Percentiles rank a stretch among this genome's conserved stretches.
These are phyloP conservation scores for Rhinocladiella mackenziei DNA, from an alignment of 2,329 filamentous ascomycete genomes.

Conservation along the genomic window DNA sequence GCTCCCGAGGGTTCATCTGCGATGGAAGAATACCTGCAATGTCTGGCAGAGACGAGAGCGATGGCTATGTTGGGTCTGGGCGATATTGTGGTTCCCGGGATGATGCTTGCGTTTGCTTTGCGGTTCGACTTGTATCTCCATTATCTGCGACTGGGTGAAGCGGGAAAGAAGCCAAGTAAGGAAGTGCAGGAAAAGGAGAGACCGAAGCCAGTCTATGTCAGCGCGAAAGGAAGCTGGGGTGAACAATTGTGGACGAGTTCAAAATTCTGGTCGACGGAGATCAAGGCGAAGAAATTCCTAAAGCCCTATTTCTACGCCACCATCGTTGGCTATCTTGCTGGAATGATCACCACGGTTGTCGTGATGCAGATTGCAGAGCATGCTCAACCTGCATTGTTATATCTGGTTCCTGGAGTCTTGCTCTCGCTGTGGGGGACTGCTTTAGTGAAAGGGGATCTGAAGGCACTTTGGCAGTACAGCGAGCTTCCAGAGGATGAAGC, in stretches of 20 bases:
- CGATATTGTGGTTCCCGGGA: slow-evolving; percentile 89
- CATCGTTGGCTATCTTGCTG: slow-evolving; percentile 69
- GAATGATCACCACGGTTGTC: slow-evolving; percentile 70
- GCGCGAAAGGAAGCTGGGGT: slow-evolving; percentile 72
- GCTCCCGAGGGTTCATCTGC: slow-evolving; percentile 35
- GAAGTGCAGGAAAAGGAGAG: slow-evolving; percentile 10
- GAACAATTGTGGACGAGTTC: slow-evolving; percentile 71
- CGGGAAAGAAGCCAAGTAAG: slow-evolving; percentile 20
- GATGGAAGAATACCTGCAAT: slow-evolving; percentile 28
- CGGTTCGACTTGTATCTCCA: slow-evolving; percentile 86
- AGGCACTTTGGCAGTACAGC: slow-evolving; percentile 74
- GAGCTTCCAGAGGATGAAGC: slow-evolving; percentile 55
- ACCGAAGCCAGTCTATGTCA: slow-evolving; percentile 40
- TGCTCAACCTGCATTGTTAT: slow-evolving; percentile 85
- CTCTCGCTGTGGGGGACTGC: slow-evolving; percentile 72
- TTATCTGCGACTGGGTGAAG: slow-evolving; percentile 62
- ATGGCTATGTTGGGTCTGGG: slow-evolving; percentile 82
- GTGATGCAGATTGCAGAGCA: slow-evolving; percentile 75
- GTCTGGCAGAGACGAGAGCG: slow-evolving; percentile 33
- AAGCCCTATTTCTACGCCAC: slow-evolving; percentile 84
- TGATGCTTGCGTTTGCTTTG: slow-evolving; percentile 81
- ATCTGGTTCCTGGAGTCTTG: slow-evolving; percentile 84
- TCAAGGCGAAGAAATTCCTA: slow-evolving; percentile 55
- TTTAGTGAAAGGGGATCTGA: slow-evolving; percentile 64
- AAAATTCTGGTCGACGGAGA: slow-evolving; percentile 33